A percentile compares a stretch with the other conserved stretches of the same genome.
These are phyloP conservation scores for Tulasnella sp. DNA, from an alignment of 768 basidiomycete genomes.

Conservation along the genomic window DNA sequence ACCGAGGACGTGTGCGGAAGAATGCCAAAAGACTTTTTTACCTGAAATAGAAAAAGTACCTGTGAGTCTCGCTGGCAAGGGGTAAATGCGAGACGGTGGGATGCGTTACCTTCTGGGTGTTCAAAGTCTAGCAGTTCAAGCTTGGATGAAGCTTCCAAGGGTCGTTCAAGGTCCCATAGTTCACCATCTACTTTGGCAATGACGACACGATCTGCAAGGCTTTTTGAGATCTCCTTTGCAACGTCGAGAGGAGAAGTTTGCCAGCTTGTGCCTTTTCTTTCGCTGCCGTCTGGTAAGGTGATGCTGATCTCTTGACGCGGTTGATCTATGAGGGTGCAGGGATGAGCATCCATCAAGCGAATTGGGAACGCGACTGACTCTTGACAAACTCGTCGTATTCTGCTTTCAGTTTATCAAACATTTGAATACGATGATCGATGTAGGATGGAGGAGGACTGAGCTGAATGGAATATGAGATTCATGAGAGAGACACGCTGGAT, in stretches of 20 bases:
- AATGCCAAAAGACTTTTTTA: constrained; percentile 99
- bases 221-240: constrained; percentile 76
- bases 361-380: constrained; percentile 33
- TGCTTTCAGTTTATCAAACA: constrained; percentile 76
- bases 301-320: constrained; percentile 71
- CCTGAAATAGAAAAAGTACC: constrained; percentile 31
- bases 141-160: constrained; percentile 71
- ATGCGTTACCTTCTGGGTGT: constrained; percentile 80
- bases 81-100: constrained; percentile 11
- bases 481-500: too few species aligned
- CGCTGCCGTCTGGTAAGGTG: constrained; percentile 75
- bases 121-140: constrained; percentile 88
- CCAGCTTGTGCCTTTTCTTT: constrained; percentile 78
- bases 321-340: constrained; percentile 40
- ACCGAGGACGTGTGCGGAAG: constrained; percentile 94
- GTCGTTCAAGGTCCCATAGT: constrained; percentile 91
- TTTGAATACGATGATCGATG: constrained; percentile 78
- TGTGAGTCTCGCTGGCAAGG: constrained; percentile 21
- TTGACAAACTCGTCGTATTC: constrained; percentile 73
- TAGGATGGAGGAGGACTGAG: constrained; percentile 72
- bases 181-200: constrained; percentile 86
- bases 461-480: constrained; percentile 27
- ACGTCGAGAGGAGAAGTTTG: constrained; percentile 89
- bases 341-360: neutral
- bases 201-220: constrained; percentile 75